Percentiles rank a stretch among this genome's conserved stretches.
phyloP scores from a whole-genome alignment of 257 asterid species.

The Solanum ossicruentum region DNA sequence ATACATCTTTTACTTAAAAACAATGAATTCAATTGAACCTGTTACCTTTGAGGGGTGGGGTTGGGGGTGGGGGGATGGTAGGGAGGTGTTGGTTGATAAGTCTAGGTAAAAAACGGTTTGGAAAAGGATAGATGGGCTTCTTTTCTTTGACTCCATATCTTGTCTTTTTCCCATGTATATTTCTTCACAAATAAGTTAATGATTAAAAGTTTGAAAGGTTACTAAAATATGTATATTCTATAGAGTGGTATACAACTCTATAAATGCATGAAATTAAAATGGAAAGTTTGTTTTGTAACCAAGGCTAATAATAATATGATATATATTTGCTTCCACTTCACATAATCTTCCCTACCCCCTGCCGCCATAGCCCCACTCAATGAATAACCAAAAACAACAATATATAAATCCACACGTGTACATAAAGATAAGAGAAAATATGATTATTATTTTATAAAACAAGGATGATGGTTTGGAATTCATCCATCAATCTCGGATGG shows the following conservation, averaged over 20 bases:
- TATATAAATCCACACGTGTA: constrained; percentile 26
- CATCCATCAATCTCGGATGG: too few species aligned
- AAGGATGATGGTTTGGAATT: background rate
- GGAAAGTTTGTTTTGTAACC: constrained; percentile 23
- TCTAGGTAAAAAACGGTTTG: constrained; percentile 39
- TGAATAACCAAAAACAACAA: background rate
- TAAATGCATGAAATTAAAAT: constrained; percentile 3
- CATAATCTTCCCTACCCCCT: constrained; percentile 13
- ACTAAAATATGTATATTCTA: background rate
- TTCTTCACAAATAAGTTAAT: constrained; percentile 41
- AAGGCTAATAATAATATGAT: constrained; percentile 16
- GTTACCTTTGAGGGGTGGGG: background rate
- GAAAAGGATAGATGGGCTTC: constrained; percentile 41
- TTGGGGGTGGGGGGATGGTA: background rate
- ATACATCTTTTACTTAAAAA: background rate
- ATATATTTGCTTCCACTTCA: constrained; percentile 36
- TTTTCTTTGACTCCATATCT: constrained; percentile 50
- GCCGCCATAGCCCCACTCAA: background rate
- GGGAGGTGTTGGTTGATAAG: constrained; percentile 23
- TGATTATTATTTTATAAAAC: background rate
- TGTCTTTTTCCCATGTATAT: constrained; percentile 20
- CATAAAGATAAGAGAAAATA: constrained; percentile 10
- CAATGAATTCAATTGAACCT: background rate
- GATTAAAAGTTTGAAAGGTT: background rate
- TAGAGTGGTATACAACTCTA: background rate